Percentiles rank a stretch among this genome's conserved stretches.
Conservation (phyloP, 1,139 yeast species). For the Magnusiomyces clavatus region DNA sequence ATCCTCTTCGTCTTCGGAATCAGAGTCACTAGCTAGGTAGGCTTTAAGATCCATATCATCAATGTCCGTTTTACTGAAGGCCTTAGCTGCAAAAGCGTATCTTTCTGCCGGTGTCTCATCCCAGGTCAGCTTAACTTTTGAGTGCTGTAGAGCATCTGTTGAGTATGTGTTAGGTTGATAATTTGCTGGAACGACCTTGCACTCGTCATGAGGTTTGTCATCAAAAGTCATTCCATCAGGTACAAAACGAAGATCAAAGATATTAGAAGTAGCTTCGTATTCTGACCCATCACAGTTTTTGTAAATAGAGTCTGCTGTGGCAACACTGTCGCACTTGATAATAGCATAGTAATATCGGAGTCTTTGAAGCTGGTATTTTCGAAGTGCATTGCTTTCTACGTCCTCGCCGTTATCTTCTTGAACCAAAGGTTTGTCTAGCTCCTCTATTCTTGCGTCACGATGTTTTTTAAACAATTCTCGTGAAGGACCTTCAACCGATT, state of each 20-base stretch:
- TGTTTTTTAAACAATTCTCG: constrained; percentile 54
- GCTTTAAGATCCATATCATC: constrained; percentile 94
- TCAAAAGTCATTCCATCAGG: constrained; percentile 90
- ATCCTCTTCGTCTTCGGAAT: constrained; percentile 43
- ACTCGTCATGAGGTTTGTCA: constrained; percentile 59
- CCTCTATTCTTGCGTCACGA: constrained; percentile 21
- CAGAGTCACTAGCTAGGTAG: constrained; percentile 85
- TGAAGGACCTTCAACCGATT: constrained; percentile 91
- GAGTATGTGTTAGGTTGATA: constrained; percentile 79
- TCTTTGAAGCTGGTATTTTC: constrained; percentile 67
- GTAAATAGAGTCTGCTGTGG: constrained; percentile 69
- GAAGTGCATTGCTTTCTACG: constrained; percentile 38
- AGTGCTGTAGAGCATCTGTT: constrained; percentile 89
- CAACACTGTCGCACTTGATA: constrained; percentile 70
- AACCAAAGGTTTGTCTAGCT: constrained; percentile 23
- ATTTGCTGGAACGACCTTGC: constrained; percentile 62
- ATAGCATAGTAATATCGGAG: constrained; percentile 93
- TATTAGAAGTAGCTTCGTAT: constrained; percentile 90
- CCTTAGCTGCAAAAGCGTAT: constrained; percentile 65
- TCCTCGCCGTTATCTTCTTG: constrained; percentile 41
- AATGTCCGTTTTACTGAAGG: constrained; percentile 81
- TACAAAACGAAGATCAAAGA: constrained; percentile 83
- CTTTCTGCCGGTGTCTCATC: constrained; percentile 96
- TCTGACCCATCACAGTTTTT: constrained; percentile 91
- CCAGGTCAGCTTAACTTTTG: constrained; percentile 92